phyloP scores from a whole-genome alignment of 345 rosid genomes.

The Populus tremula region DNA sequence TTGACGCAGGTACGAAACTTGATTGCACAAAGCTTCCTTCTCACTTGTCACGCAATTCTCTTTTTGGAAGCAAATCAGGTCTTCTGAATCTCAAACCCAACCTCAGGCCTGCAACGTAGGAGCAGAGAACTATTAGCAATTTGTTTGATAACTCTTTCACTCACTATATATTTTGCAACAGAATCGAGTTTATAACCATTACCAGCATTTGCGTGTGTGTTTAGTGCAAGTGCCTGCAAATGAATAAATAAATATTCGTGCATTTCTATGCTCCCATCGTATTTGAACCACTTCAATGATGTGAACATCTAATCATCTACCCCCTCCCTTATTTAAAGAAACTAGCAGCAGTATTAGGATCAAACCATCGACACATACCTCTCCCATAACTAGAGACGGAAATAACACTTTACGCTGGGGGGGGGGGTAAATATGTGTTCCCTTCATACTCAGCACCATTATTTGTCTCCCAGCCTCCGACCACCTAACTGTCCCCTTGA shows the following conservation, averaged over 20 bases:
- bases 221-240: not conserved
- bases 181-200: not conserved
- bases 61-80: constrained; percentile 71
- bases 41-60: constrained; percentile 68
- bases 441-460: too few species aligned
- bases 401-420: not conserved
- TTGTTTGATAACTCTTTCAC: not conserved
- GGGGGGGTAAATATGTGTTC: too few species aligned
- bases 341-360: too few species aligned
- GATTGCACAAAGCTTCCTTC: not conserved
- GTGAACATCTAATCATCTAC: not conserved
- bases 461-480: too few species aligned
- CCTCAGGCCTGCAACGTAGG: constrained; percentile 53
- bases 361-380: not conserved
- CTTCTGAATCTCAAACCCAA: constrained; percentile 73
- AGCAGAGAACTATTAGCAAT: not conserved
- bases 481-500: too few species aligned
- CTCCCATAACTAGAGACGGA: not conserved
- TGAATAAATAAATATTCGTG: not conserved
- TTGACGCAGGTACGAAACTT: not conserved
- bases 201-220: not conserved
- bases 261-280: not conserved
- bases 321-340: too few species aligned
- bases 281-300: not conserved
- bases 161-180: too few species aligned